Evolutionary conservation across 306 rosid species (phyloP), one percentile per base, ranked within the genome.

Genomic region (Rubus idaeus): DNA sequence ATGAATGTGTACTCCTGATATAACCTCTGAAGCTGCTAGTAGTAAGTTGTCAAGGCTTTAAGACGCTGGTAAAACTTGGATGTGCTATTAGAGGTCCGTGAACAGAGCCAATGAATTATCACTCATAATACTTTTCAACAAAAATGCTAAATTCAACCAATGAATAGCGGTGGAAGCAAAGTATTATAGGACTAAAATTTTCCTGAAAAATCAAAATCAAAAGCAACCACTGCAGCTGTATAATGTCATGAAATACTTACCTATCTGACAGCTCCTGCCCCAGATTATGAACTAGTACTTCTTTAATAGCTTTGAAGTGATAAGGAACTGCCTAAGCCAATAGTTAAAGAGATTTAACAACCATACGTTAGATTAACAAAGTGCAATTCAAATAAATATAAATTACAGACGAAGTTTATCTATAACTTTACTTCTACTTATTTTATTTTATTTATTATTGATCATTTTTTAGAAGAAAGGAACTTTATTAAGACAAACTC

Each of bases 321-420:
- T 87, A 85, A 78, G 98, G 93, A 83, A 85, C 87, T 70, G 93
- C 97, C 98, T 94, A 86, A 35, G 64, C 74, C 83, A 79, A 79
- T 56, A 81, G 79, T 68, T 68, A 74, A 67, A 69, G 45, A 85
- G 26, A 79, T 42, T 74, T 49, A 79, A 77, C 83, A 83, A 72
- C 56, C 64, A 78, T 37, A 71, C 58, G 69, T 71, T 30, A 77
- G 66, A 79, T 57, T 65, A 26, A 56, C 76, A 42, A 40, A 76
- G 2, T 65, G 47, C 47, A 10, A 16, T 52, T 21, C 18, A 68
- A n/a, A n/a, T n/a, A n/a, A n/a, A n/a, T n/a, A n/a, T n/a, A n/a
- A n/a, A n/a, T n/a, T n/a, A n/a, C n/a, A n/a, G n/a, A n/a, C n/a
- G n/a, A n/a, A n/a, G n/a, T n/a, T n/a, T n/a, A n/a, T n/a, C n/a